Base-by-base conservation (phyloP, 495 filamentous ascomycete genomes). In the Glarea lozoyensis region DNA sequence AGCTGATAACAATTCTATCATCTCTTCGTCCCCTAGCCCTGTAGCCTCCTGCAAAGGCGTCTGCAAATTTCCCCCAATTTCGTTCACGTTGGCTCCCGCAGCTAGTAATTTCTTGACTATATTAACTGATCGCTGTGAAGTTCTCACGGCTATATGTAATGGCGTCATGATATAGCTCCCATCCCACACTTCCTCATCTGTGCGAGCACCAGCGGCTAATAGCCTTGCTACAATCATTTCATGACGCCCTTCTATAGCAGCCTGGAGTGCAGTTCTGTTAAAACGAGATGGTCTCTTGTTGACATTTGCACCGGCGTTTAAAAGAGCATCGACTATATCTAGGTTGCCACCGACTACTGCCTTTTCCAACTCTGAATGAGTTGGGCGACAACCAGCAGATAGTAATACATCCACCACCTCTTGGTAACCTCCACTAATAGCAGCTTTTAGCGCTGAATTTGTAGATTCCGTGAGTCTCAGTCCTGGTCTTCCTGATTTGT, bases 251-350 rank as follows among this genome's bases (percentile, higher is more conserved):
- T 27, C 11, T 41, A 31, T 39, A 37, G 48, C 48, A 3, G 29
- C 37, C 22, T 51, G 35, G 10, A 51, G 23, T 5, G 37, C 36
- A 2, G 27, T 51, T 22, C 31, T 12, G 27, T 31, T 29, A 38
- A n/a, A 44, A 29, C n/a, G n/a, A 29, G 25, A 33, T 18, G 18
- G 38, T 10, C 16, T 7, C 38, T 20, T 35, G 32, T 46, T 40
- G 21, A 46, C 35, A 40, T 46, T 35, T 15, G 33, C 35, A 46
- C 43, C 43, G 40, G 35, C 36, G 31, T 33, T 35, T n/a, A 46
- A 6, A 12, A 46, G 43, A 13, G 38, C 40, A 33, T 46, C 43
- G 25, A 46, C 35, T 30, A 46, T 31, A 21, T n/a, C 36, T 46
- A 32, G 23, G 40, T 31, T 2, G 35, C 35, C 34, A 3, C 35